Evolutionary conservation across 352 stramenopile species (phyloP).

Genomic region (Paralagenidium karlingii): DNA sequence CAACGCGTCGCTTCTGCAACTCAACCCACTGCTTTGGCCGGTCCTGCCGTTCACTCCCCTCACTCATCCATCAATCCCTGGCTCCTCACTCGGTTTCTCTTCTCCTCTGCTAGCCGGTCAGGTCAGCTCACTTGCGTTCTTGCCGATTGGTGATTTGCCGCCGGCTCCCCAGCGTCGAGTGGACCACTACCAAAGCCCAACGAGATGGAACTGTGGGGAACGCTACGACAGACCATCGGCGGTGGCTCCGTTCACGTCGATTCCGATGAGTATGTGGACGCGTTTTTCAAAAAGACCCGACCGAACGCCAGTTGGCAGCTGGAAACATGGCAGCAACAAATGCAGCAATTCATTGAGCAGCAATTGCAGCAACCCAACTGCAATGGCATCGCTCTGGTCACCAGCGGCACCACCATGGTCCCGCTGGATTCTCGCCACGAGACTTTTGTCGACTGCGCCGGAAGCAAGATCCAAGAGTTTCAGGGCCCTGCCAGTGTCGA

Average conservation of each 20-base stretch:
- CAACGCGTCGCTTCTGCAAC: too few relatives aligned
- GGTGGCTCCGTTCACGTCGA: constrained; percentile 30
- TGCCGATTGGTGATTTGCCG: too few relatives aligned
- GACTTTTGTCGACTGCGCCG: constrained; percentile 61
- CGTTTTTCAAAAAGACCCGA: constrained; percentile 71
- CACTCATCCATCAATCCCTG: too few relatives aligned
- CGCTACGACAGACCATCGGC: constrained; percentile 61
- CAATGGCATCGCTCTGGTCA: constrained; percentile 70
- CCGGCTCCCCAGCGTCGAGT: too few relatives aligned
- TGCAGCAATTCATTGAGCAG: constrained; percentile 39
- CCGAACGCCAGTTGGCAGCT: constrained; percentile 49
- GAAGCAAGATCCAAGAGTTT: constrained; percentile 52
- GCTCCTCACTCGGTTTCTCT: too few relatives aligned
- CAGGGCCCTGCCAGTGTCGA: constrained; percentile 64
- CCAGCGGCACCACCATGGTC: constrained; percentile 63
- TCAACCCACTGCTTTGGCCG: too few relatives aligned
- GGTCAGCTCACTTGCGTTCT: too few relatives aligned
- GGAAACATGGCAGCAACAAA: constrained; percentile 13
- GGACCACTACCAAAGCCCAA: not conserved
- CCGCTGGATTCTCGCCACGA: constrained; percentile 46
- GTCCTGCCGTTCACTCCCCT: too few relatives aligned
- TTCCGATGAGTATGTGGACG: constrained; percentile 60
- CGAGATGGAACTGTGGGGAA: constrained; percentile 69
- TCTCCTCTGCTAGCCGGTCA: too few relatives aligned
- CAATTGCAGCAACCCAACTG: constrained; percentile 23